These are phyloP conservation scores for Parastagonospora nodorum DNA, from an alignment of 2,329 filamentous ascomycete genomes.

Conservation along the genomic window DNA sequence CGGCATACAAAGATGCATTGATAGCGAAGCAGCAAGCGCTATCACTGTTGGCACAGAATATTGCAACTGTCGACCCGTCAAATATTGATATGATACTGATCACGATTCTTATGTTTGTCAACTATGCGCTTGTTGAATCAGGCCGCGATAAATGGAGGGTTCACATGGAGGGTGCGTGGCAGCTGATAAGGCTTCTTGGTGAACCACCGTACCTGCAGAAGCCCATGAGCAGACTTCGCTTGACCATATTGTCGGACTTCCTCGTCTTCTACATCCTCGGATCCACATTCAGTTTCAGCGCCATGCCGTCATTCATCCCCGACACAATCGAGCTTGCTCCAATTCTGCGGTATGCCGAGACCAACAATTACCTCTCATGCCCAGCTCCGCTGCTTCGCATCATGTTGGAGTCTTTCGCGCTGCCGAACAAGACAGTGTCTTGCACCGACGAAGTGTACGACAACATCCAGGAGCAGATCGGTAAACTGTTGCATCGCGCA, in stretches of 20 bases:
- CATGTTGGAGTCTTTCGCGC: slow-evolving; percentile 43
- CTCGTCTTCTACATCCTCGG: slow-evolving; percentile 45
- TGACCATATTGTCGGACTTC: slow-evolving; percentile 42
- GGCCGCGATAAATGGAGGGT: slow-evolving; percentile 58
- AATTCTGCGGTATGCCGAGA: slow-evolving; percentile 46
- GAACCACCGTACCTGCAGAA: slow-evolving; percentile 31
- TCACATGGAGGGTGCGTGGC: slow-evolving; percentile 58
- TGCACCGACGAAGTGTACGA: slow-evolving; percentile 5
- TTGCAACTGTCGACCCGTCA: slow-evolving; percentile 31
- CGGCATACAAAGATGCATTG: slow-evolving; percentile 45
- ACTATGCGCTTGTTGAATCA: slow-evolving; percentile 57
- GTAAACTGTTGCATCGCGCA: slow-evolving; percentile 28
- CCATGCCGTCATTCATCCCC: slow-evolving; percentile 33
- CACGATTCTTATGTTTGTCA: slow-evolving; percentile 55
- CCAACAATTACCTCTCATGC: slow-evolving; percentile 48
- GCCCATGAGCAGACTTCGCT: slow-evolving; percentile 40
- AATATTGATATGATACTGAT: slow-evolving; percentile 52
- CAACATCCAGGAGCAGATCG: slow-evolving; percentile 32
- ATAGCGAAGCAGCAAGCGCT: slow-evolving; percentile 57
- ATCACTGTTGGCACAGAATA: slow-evolving; percentile 46
- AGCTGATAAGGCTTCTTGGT: slow-evolving; percentile 50
- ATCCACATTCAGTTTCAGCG: slow-evolving; percentile 38
- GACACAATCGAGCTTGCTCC: slow-evolving; percentile 39
- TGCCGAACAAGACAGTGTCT: slow-evolving; percentile 30
- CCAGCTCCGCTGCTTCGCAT: slow-evolving; percentile 43